phyloP scores from a whole-genome alignment of 1,284 basidiomycete genomes.

The Termitomyces sp. region DNA sequence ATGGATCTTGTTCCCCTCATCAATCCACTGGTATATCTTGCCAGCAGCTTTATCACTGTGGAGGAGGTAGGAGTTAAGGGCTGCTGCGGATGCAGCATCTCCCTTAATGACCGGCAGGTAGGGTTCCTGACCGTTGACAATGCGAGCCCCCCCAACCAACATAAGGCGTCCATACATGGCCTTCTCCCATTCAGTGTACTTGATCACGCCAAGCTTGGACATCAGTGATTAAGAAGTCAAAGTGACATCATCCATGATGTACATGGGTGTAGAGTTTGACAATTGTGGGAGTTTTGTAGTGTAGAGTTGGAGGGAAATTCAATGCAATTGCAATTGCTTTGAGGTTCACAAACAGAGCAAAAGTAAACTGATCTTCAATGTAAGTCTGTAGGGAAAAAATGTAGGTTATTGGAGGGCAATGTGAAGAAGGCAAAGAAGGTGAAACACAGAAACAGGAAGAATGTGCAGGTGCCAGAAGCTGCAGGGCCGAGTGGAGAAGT shows the following conservation, averaged over 20 bases:
- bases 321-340: background rate
- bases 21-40: slow-evolving; percentile 2
- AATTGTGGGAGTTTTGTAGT: background rate
- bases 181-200: slow-evolving; percentile 3
- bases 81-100: background rate
- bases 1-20: slow-evolving; percentile 4
- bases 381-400: background rate
- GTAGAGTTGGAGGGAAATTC: background rate
- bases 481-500: background rate
- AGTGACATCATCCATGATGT: background rate
- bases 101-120: background rate
- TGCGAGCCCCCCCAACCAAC: background rate
- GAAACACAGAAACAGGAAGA: background rate
- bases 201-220: slow-evolving; percentile 3
- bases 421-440: background rate
- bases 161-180: slow-evolving; percentile 2
- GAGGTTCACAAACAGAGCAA: background rate
- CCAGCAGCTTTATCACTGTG: slow-evolving; percentile 2
- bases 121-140: background rate
- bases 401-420: background rate
- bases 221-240: background rate
- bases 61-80: background rate
- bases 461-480: background rate
- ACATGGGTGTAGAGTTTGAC: background rate
- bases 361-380: background rate